phyloP scores from a whole-genome alignment of 345 rosid genomes.

The Eucalyptus urophylla region DNA sequence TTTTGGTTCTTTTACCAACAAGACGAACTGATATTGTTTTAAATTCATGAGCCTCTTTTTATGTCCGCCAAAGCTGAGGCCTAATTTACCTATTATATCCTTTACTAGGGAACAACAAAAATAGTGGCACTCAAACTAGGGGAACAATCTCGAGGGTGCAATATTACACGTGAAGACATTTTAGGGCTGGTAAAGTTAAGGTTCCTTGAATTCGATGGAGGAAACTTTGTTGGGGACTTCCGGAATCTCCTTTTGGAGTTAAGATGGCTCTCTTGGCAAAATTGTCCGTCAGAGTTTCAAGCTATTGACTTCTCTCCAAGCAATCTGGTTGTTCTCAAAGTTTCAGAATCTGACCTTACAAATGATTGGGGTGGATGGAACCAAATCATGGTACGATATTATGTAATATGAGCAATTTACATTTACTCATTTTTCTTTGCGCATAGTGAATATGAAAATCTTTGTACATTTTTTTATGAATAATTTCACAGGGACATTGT shows the following conservation, averaged over 20 bases:
- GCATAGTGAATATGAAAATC: neutral
- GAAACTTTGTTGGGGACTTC: neutral
- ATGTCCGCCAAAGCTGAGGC: neutral
- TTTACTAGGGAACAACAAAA: conserved; percentile 2
- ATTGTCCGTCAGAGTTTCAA: neutral
- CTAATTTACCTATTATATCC: neutral
- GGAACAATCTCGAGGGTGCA: neutral
- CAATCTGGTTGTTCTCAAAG: neutral
- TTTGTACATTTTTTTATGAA: neutral
- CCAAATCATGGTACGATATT: neutral
- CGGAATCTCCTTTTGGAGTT: neutral
- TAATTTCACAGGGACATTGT: neutral
- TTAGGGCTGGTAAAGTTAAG: neutral
- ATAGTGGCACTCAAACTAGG: neutral
- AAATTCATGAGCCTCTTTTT: neutral
- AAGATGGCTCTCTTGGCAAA: neutral
- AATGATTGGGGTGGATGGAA: neutral
- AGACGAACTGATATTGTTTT: neutral
- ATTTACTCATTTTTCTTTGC: neutral
- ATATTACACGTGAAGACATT: neutral
- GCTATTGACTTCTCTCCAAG: neutral
- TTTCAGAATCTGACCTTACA: neutral
- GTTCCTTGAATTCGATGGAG: neutral
- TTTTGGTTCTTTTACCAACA: neutral
- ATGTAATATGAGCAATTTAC: neutral